Evolutionary conservation across 1,139 yeast species (phyloP).

Genomic region (Suhomyces kunorum): DNA sequence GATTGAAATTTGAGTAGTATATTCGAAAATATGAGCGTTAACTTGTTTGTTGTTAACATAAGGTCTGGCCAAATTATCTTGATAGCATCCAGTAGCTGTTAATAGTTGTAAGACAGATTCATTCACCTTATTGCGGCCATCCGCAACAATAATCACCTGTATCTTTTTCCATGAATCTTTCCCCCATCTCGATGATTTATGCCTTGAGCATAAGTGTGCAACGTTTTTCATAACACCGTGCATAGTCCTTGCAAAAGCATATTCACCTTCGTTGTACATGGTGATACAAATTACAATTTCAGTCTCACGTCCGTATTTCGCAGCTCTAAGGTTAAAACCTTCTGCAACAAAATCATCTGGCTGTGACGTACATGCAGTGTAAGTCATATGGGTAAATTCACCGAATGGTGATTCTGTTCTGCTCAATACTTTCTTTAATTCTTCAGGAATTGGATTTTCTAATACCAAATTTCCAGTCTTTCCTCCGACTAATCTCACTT

Average conservation of each 20-base stretch:
- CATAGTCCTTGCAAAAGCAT: slow-evolving; percentile 84
- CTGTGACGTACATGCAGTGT: slow-evolving; percentile 89
- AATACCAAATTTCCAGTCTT: slow-evolving; percentile 77
- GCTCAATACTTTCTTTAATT: slow-evolving; percentile 74
- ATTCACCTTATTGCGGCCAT: slow-evolving; percentile 86
- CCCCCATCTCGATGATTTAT: slow-evolving; percentile 88
- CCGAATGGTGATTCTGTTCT: slow-evolving; percentile 76
- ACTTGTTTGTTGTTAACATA: slow-evolving; percentile 88
- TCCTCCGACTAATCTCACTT: slow-evolving; percentile 62
- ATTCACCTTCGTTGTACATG: slow-evolving; percentile 94
- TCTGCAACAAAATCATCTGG: slow-evolving; percentile 79
- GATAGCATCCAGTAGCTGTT: slow-evolving; percentile 94
- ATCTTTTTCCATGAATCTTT: slow-evolving; percentile 94
- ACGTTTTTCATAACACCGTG: slow-evolving; percentile 92
- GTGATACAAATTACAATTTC: slow-evolving; percentile 89
- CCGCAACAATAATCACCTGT: slow-evolving; percentile 86
- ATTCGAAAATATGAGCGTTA: slow-evolving; percentile 89
- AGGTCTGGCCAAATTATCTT: slow-evolving; percentile 94
- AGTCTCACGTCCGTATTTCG: slow-evolving; percentile 82
- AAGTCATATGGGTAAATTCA: slow-evolving; percentile 91
- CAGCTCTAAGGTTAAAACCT: slow-evolving; percentile 84
- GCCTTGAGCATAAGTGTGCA: slow-evolving; percentile 80
- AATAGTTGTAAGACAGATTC: slow-evolving; percentile 81
- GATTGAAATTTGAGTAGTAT: slow-evolving; percentile 85
- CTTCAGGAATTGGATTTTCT: slow-evolving; percentile 92